Conservation (phyloP, 2,329 filamentous ascomycete species). For the Fusarium guadeloupense region DNA sequence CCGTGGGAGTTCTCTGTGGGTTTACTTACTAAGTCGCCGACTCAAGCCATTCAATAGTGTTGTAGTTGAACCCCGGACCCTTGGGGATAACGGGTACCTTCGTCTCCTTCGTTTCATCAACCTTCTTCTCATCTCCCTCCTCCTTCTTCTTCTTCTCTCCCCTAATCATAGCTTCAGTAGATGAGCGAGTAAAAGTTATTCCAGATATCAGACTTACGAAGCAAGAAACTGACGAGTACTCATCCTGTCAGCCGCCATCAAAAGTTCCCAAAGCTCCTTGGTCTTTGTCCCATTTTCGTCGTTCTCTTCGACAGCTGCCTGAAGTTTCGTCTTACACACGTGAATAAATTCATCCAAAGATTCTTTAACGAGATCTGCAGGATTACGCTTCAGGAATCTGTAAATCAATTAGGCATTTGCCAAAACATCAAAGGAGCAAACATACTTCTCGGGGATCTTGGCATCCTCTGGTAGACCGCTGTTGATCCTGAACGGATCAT, state of each 20-base stretch:
- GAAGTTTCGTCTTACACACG: neutral
- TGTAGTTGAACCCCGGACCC: constrained; percentile 19
- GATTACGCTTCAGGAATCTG: constrained; percentile 4
- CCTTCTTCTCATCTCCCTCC: neutral
- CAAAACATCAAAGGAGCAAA: rapidly evolving
- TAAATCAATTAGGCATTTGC: neutral
- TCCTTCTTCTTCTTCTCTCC: neutral
- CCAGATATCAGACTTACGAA: constrained; percentile 18
- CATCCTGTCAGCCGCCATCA: constrained; percentile 25
- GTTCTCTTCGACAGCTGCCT: neutral
- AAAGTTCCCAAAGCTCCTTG: neutral
- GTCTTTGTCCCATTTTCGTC: neutral
- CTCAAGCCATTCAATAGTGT: constrained; percentile 39
- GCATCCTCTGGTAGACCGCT: constrained; percentile 1
- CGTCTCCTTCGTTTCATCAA: neutral
- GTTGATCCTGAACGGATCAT: constrained; percentile 25
- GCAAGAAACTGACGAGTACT: constrained; percentile 35
- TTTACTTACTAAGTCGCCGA: constrained; percentile 28
- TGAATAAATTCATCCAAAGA: constrained; percentile 6
- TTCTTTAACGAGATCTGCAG: neutral
- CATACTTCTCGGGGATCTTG: neutral
- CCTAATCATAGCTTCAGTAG: no score
- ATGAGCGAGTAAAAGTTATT: neutral
- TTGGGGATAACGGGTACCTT: neutral
- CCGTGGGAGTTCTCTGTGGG: rapidly evolving